Conservation (phyloP, 108 stramenopile species). For the Stephanodiscus triporus region DNA sequence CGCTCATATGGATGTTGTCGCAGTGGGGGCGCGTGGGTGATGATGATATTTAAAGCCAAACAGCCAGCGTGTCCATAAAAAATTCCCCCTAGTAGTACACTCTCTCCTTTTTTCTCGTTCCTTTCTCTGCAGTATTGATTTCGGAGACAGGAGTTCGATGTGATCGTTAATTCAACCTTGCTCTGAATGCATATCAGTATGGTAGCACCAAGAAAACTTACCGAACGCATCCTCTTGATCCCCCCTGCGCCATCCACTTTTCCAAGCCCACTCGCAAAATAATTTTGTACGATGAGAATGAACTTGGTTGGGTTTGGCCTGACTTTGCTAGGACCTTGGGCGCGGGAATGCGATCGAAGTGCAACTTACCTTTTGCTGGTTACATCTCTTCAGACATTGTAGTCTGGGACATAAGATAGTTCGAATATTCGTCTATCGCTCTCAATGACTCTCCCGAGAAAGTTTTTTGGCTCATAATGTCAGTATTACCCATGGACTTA, state of each 20-base stretch:
- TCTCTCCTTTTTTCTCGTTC: conserved; percentile 52
- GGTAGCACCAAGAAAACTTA: conserved; percentile 22
- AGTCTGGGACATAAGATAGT: background rate
- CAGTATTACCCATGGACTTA: background rate
- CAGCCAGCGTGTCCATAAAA: conserved; percentile 88
- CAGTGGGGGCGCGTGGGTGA: too few species aligned
- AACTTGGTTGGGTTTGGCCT: conserved; percentile 13
- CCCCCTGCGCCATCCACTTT: conserved; percentile 64
- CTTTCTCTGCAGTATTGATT: conserved; percentile 58
- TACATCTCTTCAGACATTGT: background rate
- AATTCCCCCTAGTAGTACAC: conserved; percentile 70
- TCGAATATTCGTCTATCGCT: background rate
- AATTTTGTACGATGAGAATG: conserved; percentile 24
- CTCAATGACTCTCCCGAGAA: background rate
- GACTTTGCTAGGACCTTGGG: background rate
- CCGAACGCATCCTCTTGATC: conserved; percentile 78
- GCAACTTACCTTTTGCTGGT: conserved; percentile 45
- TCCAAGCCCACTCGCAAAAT: conserved; percentile 75
- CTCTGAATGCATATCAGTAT: background rate
- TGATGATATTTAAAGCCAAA: background rate
- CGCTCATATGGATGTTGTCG: too few species aligned
- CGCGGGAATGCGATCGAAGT: conserved; percentile 65
- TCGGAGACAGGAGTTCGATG: background rate
- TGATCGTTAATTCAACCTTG: background rate
- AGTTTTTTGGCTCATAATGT: background rate